These are phyloP conservation scores for Diospyros lotus DNA, from an alignment of 148 eudicot species.

Conservation along the genomic window DNA sequence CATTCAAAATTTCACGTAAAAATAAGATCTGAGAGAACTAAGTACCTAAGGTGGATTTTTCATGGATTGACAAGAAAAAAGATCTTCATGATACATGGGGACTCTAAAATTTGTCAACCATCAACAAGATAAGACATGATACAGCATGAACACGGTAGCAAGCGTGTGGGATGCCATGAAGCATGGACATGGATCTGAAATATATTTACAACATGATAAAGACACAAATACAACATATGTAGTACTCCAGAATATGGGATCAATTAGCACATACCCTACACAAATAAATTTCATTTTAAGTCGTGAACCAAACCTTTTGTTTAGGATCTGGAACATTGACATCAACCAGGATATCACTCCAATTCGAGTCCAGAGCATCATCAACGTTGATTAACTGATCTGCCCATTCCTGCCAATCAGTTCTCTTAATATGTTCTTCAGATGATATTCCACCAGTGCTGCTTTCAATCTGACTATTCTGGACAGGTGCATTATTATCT, in stretches of 20 bases:
- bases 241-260: too few species aligned
- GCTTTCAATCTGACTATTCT: constrained; percentile 42
- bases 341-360: constrained; percentile 59
- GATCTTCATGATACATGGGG: neutral
- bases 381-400: constrained; percentile 46
- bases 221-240: too few species aligned
- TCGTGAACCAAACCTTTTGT: constrained; percentile 48
- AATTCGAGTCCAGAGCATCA: constrained; percentile 52
- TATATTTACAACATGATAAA: too few species aligned
- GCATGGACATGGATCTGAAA: too few species aligned
- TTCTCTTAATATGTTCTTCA: constrained; percentile 37
- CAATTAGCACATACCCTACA: too few species aligned
- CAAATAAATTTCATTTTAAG: neutral
- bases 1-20: constrained; percentile 5
- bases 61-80: neutral
- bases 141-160: neutral
- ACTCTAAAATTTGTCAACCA: neutral
- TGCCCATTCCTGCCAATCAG: constrained; percentile 66
- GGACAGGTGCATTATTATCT: constrained; percentile 25
- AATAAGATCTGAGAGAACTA: neutral
- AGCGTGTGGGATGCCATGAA: too few species aligned
- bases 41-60: neutral
- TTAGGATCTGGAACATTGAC: constrained; percentile 40
- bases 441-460: constrained; percentile 26
- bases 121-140: neutral